These are phyloP conservation scores for Daldinia decipiens DNA, from an alignment of 495 filamentous ascomycete genomes.

Conservation along the genomic window DNA sequence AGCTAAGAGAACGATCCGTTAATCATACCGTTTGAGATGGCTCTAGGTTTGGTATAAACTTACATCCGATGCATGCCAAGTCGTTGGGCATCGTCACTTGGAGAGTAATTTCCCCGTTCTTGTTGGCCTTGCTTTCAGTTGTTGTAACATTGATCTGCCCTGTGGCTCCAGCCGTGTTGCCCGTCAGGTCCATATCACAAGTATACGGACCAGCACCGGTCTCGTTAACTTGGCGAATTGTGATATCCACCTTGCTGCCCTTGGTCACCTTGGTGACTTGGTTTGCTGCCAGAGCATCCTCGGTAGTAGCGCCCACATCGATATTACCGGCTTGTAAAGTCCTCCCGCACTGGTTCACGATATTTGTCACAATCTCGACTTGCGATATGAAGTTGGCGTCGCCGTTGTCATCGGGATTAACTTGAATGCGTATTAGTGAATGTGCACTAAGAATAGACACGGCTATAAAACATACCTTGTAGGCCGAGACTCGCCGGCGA, in stretches of 20 bases:
- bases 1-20: conserved; percentile 32
- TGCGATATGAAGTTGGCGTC: conserved; percentile 63
- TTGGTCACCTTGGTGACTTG: conserved; percentile 55
- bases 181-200: conserved; percentile 58
- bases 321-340: conserved; percentile 62
- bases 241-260: conserved; percentile 51
- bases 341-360: conserved; percentile 60
- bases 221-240: conserved; percentile 62
- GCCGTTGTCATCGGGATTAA: conserved; percentile 51
- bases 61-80: conserved; percentile 52
- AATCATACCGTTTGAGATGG: background rate
- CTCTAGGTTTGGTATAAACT: background rate
- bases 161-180: conserved; percentile 52
- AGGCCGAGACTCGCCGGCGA: conserved; percentile 53
- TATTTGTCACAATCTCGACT: conserved; percentile 54
- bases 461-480: conserved; percentile 40
- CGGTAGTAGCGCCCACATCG: conserved; percentile 61
- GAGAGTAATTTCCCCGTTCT: conserved; percentile 56
- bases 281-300: conserved; percentile 55
- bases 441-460: background rate
- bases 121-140: conserved; percentile 49
- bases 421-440: conserved; percentile 32
- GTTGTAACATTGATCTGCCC: conserved; percentile 51
- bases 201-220: conserved; percentile 64
- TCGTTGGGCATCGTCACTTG: conserved; percentile 55